Conservation (phyloP, 768 basidiomycete genomes). For the Rhodocollybia butyracea region DNA sequence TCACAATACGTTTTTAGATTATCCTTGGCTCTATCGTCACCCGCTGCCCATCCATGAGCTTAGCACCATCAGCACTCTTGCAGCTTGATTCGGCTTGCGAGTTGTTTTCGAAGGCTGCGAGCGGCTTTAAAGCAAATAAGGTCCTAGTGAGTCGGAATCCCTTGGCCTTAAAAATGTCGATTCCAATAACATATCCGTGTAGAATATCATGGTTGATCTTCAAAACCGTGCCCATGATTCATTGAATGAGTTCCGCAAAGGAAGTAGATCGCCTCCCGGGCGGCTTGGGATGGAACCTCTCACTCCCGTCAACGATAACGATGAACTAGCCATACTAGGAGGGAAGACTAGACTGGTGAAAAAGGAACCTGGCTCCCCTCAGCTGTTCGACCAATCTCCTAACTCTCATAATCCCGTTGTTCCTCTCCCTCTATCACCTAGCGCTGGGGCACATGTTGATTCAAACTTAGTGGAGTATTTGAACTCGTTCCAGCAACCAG, state of each 20-base stretch:
- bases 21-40: slow-evolving; percentile 75
- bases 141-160: no score
- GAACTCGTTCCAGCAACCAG: slow-evolving; percentile 47
- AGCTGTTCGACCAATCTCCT: slow-evolving; percentile 62
- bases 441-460: slow-evolving; percentile 48
- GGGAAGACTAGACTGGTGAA: slow-evolving; percentile 66
- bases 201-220: slow-evolving; percentile 64
- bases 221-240: slow-evolving; percentile 65
- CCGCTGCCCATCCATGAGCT: slow-evolving; percentile 73
- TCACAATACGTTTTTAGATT: slow-evolving; percentile 38
- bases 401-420: slow-evolving; percentile 70
- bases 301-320: slow-evolving; percentile 49
- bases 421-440: slow-evolving; percentile 59
- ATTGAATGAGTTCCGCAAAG: slow-evolving; percentile 60
- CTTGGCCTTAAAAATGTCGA: no score
- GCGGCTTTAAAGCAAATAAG: slow-evolving; percentile 59
- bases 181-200: background rate
- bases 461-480: slow-evolving; percentile 69
- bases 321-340: slow-evolving; percentile 61
- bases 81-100: slow-evolving; percentile 76
- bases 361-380: slow-evolving; percentile 55
- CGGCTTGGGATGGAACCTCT: slow-evolving; percentile 37
- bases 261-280: slow-evolving; percentile 44
- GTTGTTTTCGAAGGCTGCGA: slow-evolving; percentile 67
- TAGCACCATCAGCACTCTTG: slow-evolving; percentile 69